These are phyloP conservation scores for Kodamaea arcana DNA, from an alignment of 1,139 yeast species.

Conservation along the genomic window DNA sequence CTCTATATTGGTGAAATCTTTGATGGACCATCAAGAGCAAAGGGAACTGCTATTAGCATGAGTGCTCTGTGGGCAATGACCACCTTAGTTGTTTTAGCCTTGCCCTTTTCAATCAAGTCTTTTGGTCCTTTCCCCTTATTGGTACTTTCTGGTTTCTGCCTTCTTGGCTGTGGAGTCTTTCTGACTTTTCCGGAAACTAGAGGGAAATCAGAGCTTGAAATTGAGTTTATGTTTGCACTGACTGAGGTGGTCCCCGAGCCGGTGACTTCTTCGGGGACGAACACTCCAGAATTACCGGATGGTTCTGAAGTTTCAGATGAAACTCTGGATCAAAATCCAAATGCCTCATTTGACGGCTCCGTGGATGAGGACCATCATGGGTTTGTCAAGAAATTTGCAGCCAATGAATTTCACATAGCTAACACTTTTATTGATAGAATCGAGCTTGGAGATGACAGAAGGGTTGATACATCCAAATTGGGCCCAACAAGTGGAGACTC, in stretches of 20 bases:
- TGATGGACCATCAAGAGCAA: slow-evolving; percentile 42
- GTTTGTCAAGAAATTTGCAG: neutral
- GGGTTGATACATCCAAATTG: neutral
- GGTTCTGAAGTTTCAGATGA: neutral
- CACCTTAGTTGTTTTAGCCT: slow-evolving; percentile 33
- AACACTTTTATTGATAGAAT: neutral
- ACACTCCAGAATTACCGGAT: neutral
- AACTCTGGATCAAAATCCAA: neutral
- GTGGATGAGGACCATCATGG: too few relatives aligned
- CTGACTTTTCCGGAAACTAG: slow-evolving; percentile 44
- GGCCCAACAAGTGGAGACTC: neutral
- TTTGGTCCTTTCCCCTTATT: slow-evolving; percentile 42
- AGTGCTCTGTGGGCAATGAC: slow-evolving; percentile 50
- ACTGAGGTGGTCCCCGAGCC: neutral
- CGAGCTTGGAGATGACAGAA: neutral
- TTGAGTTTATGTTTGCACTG: slow-evolving; percentile 7
- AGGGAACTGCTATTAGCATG: slow-evolving; percentile 53
- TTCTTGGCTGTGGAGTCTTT: slow-evolving; percentile 25
- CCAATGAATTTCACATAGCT: neutral
- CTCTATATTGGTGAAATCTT: slow-evolving; percentile 55
- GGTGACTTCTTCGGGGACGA: neutral
- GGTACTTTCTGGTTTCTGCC: slow-evolving; percentile 33
- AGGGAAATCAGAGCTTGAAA: slow-evolving; percentile 15
- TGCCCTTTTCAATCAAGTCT: slow-evolving; percentile 39
- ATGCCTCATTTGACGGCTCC: neutral